Evolutionary conservation across 371 early-diverging fungal species (phyloP).

Genomic region (Pancytospora epiphaga): DNA sequence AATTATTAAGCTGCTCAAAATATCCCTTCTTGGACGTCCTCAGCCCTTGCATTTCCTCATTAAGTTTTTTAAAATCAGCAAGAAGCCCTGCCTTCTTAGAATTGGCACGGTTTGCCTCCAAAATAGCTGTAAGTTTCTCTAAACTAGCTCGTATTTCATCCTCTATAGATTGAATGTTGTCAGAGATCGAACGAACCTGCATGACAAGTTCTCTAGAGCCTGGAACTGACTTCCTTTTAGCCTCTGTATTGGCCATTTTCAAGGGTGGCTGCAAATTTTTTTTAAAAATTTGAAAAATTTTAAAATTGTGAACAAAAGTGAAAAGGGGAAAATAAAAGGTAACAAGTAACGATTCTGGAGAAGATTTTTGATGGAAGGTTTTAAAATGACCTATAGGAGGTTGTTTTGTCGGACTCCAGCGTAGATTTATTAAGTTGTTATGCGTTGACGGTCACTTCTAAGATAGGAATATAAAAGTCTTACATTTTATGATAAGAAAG

Average conservation of each 20-base stretch:
- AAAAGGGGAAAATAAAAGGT: too few species aligned
- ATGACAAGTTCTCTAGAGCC: constrained; percentile 9
- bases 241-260: not conserved
- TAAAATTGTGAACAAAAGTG: not conserved
- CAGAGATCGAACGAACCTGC: constrained; percentile 2
- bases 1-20: not conserved
- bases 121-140: not conserved
- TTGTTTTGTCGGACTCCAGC: too few species aligned
- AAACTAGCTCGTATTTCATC: not conserved
- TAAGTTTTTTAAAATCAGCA: constrained; percentile 3
- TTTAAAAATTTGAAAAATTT: not conserved
- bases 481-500: too few species aligned
- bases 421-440: too few species aligned
- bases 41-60: constrained; percentile 22
- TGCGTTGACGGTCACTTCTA: too few species aligned
- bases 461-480: too few species aligned
- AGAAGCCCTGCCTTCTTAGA: constrained; percentile 9
- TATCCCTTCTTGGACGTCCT: constrained; percentile 10
- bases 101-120: not conserved
- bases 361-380: too few species aligned
- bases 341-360: too few species aligned
- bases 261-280: constrained; percentile 1
- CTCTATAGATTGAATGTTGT: constrained; percentile 3
- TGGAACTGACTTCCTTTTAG: constrained; percentile 3
- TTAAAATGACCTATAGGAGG: too few species aligned